A percentile compares a stretch with the other conserved stretches of the same genome.
Evolutionary conservation across 805 yeast species (phyloP).

Genomic region (Danielia reshetovae): DNA sequence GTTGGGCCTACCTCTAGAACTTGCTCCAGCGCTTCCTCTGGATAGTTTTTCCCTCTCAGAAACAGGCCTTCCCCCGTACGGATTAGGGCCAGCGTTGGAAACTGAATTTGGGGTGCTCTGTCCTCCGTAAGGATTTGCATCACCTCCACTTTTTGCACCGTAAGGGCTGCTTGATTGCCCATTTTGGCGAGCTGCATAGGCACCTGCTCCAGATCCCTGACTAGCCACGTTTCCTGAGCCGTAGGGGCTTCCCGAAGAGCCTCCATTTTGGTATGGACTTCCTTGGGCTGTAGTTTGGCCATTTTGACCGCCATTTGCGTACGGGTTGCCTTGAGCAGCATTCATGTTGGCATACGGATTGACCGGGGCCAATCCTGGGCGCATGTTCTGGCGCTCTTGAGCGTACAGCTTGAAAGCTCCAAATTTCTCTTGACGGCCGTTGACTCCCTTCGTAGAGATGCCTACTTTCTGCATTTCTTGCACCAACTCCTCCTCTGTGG

Average conservation of each 20-base stretch:
- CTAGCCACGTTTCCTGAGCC: not conserved
- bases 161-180: too few relatives aligned
- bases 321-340: constrained; percentile 12
- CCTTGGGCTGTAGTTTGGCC: constrained; percentile 2
- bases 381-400: constrained; percentile 32
- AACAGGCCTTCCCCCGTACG: not conserved
- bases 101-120: constrained; percentile 4
- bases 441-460: constrained; percentile 34
- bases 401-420: constrained; percentile 50
- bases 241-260: constrained; percentile 4
- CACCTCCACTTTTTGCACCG: constrained; percentile 1
- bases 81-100: not conserved
- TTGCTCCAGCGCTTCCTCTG: not conserved
- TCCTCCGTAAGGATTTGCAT: constrained; percentile 13
- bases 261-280: constrained; percentile 2
- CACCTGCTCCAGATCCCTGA: not conserved
- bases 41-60: not conserved
- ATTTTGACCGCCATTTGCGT: constrained; percentile 5
- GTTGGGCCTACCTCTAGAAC: not conserved
- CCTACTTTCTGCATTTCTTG: constrained; percentile 39
- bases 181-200: too few relatives aligned
- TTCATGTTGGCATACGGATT: constrained; percentile 38
- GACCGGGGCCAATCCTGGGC: constrained; percentile 37
- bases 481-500: constrained; percentile 44
- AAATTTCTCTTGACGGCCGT: constrained; percentile 43